Base-by-base conservation (phyloP, 164 flowering plant species). In the Magnolia officinalis region DNA sequence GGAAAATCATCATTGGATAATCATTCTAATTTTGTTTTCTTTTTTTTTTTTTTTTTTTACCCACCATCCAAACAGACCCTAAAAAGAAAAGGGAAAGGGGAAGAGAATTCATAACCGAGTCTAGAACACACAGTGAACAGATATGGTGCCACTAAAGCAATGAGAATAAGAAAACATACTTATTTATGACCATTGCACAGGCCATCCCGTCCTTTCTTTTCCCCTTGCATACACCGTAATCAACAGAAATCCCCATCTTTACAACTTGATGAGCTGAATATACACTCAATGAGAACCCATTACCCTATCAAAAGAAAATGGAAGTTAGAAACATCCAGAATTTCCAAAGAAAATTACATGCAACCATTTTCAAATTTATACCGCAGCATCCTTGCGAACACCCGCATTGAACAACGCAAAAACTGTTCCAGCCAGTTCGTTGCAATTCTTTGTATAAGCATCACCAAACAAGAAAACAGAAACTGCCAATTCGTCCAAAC, bases 391-490 rank as follows among this genome's bases (percentile, higher is more conserved):
- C 65, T 90, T 92, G 76, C 98, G 92, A 63, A 91, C 89, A 65
- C 80, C 70, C 52, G 89, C 80, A 81, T 90, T 91, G 80, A 95
- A 88, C 23, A 91, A 70, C 0, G 91, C 94, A 86, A 91, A 90
- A 14, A 90, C 89, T n/a, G 92, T 84, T 71, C 95, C 95, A 75
- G 83, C 83, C 55, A 87, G 74, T 82, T 89, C 98, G 24, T 87
- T 86, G 2, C 76, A 76, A 72, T 84, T 75, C 76, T 71, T 88
- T 74, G 83, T 75, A 76, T 94, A 90, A 80, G 99, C 99, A 84
- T 91, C 93, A 52, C 95, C 96, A 83, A 94, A 96, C 89, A 96
- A 83, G 87, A 96, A 96, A 64, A 93, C 81, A 26, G 97, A 84
- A 66, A 87, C 59, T 7, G 82, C 78, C 3, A 79, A 74, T 71